Percentiles rank a stretch among this genome's conserved stretches.
These are phyloP conservation scores for Tulasnella sp. DNA, from an alignment of 768 basidiomycete species.

Conservation along the genomic window DNA sequence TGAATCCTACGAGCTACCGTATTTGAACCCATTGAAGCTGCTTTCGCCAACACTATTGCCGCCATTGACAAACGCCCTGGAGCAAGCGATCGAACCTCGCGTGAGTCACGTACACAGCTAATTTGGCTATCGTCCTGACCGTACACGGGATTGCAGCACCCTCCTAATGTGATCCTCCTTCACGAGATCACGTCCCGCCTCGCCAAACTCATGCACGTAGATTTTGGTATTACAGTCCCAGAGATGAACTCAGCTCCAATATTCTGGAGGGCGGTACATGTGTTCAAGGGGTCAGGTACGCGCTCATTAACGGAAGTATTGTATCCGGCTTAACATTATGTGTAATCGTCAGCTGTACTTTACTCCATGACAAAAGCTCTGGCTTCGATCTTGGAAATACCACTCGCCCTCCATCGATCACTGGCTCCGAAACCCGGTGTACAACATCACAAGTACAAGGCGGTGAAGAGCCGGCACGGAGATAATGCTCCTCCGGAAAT, in stretches of 20 bases:
- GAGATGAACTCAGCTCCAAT: constrained; percentile 66
- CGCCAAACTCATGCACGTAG: constrained; percentile 42
- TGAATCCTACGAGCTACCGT: constrained; percentile 66
- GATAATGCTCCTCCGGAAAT: constrained; percentile 65
- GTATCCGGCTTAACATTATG: too few species aligned
- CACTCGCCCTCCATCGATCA: constrained; percentile 48
- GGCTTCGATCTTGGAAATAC: constrained; percentile 43
- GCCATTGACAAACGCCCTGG: neutral
- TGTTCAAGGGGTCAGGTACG: constrained; percentile 67
- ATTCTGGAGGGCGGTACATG: constrained; percentile 63
- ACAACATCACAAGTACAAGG: constrained; percentile 30
- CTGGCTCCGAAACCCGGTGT: constrained; percentile 34
- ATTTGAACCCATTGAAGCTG: constrained; percentile 57
- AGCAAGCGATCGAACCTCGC: constrained; percentile 33
- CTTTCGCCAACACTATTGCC: constrained; percentile 64
- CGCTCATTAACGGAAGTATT: too few species aligned
- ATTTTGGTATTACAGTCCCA: constrained; percentile 54
- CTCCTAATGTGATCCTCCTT: constrained; percentile 47
- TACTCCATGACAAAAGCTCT: constrained; percentile 56
- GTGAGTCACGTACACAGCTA: neutral
- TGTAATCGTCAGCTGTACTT: constrained; percentile 40
- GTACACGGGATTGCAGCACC: constrained; percentile 36
- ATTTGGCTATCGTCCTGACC: neutral
- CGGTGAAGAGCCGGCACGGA: constrained; percentile 37
- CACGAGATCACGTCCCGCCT: constrained; percentile 55